Evolutionary conservation across 2,329 filamentous ascomycete genomes (phyloP).

Genomic region (Diaporthe capsici): DNA sequence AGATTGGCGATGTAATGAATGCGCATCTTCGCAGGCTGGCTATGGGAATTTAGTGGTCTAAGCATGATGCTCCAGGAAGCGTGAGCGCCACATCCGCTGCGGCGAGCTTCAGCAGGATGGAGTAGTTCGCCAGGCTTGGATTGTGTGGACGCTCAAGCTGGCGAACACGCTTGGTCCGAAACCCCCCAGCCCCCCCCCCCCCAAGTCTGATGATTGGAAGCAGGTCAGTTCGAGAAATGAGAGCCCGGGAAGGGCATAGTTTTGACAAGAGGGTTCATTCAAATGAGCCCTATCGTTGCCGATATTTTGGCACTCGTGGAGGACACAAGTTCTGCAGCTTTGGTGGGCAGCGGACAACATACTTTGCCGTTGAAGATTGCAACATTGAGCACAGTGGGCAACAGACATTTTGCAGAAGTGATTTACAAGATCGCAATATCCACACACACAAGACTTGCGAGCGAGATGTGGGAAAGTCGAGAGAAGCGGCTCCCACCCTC

Average conservation of each 20-base stretch:
- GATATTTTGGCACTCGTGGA: neutral
- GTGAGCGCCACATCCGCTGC: too few relatives aligned
- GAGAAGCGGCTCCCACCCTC: neutral
- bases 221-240: neutral
- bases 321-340: neutral
- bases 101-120: neutral
- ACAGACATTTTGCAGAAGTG: neutral
- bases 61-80: neutral
- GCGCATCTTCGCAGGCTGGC: conserved; percentile 42
- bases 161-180: neutral
- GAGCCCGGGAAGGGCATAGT: neutral
- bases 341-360: neutral
- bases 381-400: neutral
- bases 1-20: conserved; percentile 62
- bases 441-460: too few relatives aligned
- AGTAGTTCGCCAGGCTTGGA: neutral
- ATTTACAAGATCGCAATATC: neutral
- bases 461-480: neutral
- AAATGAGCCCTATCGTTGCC: neutral
- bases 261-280: neutral
- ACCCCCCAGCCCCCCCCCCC: neutral
- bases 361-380: neutral
- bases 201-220: neutral
- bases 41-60: neutral
- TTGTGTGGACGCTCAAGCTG: neutral